These are phyloP conservation scores for Hyaloscypha finlandica DNA, from an alignment of 495 filamentous ascomycete genomes.

Conservation along the genomic window DNA sequence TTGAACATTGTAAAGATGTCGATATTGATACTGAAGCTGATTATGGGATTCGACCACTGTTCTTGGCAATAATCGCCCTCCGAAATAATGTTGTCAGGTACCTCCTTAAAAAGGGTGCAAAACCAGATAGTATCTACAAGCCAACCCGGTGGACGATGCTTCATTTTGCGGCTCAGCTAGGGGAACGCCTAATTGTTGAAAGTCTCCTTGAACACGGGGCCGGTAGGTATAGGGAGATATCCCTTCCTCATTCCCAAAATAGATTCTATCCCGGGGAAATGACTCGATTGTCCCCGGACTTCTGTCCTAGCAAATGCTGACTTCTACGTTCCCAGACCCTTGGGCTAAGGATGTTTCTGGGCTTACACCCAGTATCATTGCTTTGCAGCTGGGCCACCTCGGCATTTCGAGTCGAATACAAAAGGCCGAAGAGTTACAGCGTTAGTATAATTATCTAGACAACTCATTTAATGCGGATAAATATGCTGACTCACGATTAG, in stretches of 20 bases:
- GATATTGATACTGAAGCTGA: conserved; percentile 4
- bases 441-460: not conserved
- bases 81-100: not conserved
- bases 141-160: conserved; percentile 4
- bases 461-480: too few species aligned
- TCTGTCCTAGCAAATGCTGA: not conserved
- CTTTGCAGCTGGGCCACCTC: not conserved
- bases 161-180: conserved; percentile 4
- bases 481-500: not conserved
- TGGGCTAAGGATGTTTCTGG: not conserved
- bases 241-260: too few species aligned
- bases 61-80: not conserved
- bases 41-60: conserved; percentile 2
- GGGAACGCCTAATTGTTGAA: not conserved
- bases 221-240: not conserved
- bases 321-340: not conserved
- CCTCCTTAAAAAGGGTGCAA: not conserved
- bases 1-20: conserved; percentile 1
- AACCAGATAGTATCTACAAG: not conserved
- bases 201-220: conserved; percentile 3
- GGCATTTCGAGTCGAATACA: not conserved
- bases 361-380: conserved; percentile 2
- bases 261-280: too few species aligned
- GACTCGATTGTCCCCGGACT: not conserved
- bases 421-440: not conserved